phyloP scores from a whole-genome alignment of 345 rosid genomes.

The Trapa incisa region DNA sequence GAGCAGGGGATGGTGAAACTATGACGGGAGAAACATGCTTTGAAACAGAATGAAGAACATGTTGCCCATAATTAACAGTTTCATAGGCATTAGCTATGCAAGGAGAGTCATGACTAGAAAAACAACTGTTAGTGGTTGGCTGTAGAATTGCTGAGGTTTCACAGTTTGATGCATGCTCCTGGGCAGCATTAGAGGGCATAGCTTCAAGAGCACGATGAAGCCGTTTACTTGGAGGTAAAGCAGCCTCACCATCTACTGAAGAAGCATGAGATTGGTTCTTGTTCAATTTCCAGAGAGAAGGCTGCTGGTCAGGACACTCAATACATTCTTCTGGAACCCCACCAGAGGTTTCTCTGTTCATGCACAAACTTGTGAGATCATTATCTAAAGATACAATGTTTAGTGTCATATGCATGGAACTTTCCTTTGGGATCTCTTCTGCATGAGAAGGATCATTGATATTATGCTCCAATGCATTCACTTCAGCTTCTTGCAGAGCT shows the following conservation, averaged over 20 bases:
- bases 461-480: neutral
- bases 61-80: constrained; percentile 19
- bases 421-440: neutral
- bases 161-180: constrained; percentile 26
- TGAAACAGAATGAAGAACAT: constrained; percentile 13
- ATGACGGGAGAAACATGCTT: constrained; percentile 5
- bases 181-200: constrained; percentile 59
- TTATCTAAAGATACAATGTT: constrained; percentile 1
- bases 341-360: constrained; percentile 20
- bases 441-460: neutral
- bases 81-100: constrained; percentile 14
- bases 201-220: constrained; percentile 72
- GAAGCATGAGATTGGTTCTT: constrained; percentile 33
- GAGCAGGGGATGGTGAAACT: constrained; percentile 18
- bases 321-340: constrained; percentile 21
- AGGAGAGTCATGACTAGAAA: constrained; percentile 17
- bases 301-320: constrained; percentile 4
- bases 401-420: neutral
- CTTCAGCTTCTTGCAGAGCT: neutral
- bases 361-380: constrained; percentile 16
- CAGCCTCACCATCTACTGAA: constrained; percentile 54
- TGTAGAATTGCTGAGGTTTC: constrained; percentile 25
- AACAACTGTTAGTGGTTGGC: constrained; percentile 15
- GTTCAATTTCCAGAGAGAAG: constrained; percentile 19
- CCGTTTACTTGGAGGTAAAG: constrained; percentile 71